A percentile compares a stretch with the other conserved stretches of the same genome.
phyloP scores from a whole-genome alignment of 2,329 filamentous ascomycete genomes.

The Neonectria ditissima region DNA sequence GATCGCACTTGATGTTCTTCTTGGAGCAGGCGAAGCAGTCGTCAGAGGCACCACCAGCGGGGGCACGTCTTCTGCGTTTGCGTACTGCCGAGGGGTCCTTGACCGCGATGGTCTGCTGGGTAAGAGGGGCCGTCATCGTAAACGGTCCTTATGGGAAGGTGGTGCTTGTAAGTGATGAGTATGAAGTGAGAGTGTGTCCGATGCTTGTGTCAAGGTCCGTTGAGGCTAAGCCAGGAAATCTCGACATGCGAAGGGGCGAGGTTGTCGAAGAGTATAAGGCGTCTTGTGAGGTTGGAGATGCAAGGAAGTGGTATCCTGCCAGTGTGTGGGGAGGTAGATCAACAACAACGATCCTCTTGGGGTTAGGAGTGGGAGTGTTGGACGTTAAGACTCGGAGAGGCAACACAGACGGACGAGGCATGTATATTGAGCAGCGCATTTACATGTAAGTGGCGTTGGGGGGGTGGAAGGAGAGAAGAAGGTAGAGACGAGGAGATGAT shows the following conservation, averaged over 20 bases:
- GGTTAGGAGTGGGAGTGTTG: conserved; percentile 19
- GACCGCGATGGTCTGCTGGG: conserved; percentile 57
- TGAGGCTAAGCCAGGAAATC: conserved; percentile 23
- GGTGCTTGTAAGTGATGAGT: conserved; percentile 18
- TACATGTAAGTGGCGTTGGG: conserved; percentile 40
- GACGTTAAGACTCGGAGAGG: conserved; percentile 32
- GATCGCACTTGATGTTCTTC: conserved; percentile 86
- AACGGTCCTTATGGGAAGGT: conserved; percentile 15
- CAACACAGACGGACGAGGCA: conserved; percentile 21
- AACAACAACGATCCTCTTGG: conserved; percentile 17
- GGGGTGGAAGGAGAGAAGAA: conserved; percentile 31
- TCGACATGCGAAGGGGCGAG: conserved; percentile 26
- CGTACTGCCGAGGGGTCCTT: conserved; percentile 66
- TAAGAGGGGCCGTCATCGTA: conserved; percentile 63
- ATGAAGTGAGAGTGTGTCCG: conserved; percentile 15
- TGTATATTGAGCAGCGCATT: conserved; percentile 32
- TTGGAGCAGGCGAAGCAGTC: conserved; percentile 96
- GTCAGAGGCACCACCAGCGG: conserved; percentile 88
- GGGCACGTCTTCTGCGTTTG: conserved; percentile 88
- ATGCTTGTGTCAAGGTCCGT: conserved; percentile 23
- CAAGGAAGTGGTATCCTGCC: conserved; percentile 8
- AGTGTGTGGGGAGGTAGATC: conserved; percentile 25
- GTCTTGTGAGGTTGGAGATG: conserved; percentile 20
- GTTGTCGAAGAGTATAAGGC: conserved; percentile 15
- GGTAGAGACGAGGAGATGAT: conserved; percentile 34